Base-by-base conservation (phyloP, 2,329 filamentous ascomycete genomes). In the Periconia macrospinosa region DNA sequence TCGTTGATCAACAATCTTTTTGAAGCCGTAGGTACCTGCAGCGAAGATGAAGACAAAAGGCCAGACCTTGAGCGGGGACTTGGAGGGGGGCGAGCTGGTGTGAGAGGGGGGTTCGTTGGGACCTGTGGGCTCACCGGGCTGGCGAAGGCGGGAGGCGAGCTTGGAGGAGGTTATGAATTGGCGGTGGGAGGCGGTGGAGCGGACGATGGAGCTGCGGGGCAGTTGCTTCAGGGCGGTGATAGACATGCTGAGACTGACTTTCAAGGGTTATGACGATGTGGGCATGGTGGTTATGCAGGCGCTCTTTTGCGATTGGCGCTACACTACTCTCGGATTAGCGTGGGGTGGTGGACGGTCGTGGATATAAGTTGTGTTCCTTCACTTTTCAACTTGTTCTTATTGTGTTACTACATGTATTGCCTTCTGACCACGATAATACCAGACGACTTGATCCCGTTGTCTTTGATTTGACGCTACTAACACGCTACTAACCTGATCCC, bases 31-130 rank as follows among this genome's bases (percentile, higher is more conserved):
- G 44, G 72, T 76, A 56, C 79, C 79, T 33, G 72, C 57, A 50
- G 63, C 72, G 67, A 81, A 78, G 65, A 81, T 80, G 63, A 70
- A 67, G 53, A 80, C 58, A 45, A 81, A 74, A 20, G 79, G 78
- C 72, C 72, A 75, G 61, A 75, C 65, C 54, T 71, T 74, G 54
- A 75, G 66, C 23, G 71, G 71, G 27, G 64, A 75, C 58, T 73
- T 78, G 49, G 76, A 69, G 40, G 55, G 62, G 19, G 76, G 59
- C 52, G 71, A 56, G 41, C 58, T 52, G 48, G 68, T 68, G 61
- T 71, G 68, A 19, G 60, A 50, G 30, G 68, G 66, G 19, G 69
- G 70, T 59, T 64, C 77, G 76, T 69, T 78, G 59, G 66, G 68
- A 53, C 66, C 69, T 3, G 67, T 68, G 40, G 69, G 70, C 51